Evolutionary conservation across 2,329 filamentous ascomycete genomes (phyloP).

Genomic region (Aplosporella prunicola): DNA sequence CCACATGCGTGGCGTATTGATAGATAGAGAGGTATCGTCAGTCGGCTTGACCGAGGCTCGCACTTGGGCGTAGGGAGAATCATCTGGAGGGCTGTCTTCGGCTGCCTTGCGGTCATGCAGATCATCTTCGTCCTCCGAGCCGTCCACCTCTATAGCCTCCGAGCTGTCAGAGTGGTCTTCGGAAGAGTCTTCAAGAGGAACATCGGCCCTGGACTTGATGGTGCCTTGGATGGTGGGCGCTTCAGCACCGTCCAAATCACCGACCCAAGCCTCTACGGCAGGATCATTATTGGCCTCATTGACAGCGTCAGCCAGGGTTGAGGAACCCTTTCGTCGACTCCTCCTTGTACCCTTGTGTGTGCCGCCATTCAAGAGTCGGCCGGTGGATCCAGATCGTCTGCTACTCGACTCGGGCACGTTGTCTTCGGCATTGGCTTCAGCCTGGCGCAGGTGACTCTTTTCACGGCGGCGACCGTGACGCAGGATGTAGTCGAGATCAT

Average conservation of each 20-base stretch:
- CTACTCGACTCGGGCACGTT: constrained; percentile 6
- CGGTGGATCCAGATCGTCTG: constrained; percentile 4
- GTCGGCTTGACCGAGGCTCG: constrained; percentile 68
- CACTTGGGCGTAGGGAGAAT: constrained; percentile 70
- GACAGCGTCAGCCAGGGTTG: background rate
- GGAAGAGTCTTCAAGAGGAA: background rate
- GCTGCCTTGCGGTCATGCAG: constrained; percentile 21
- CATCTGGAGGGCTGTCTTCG: constrained; percentile 50
- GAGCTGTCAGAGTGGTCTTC: constrained; percentile 4
- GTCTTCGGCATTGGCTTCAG: constrained; percentile 1
- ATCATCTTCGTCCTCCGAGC: constrained; percentile 25
- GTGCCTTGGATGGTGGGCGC: constrained; percentile 1
- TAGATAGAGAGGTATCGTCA: constrained; percentile 68
- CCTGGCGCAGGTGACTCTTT: constrained; percentile 13
- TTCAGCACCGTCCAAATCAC: constrained; percentile 3
- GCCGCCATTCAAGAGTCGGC: background rate
- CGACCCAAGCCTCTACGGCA: constrained; percentile 9
- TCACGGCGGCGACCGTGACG: constrained; percentile 14
- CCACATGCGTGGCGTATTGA: constrained; percentile 87
- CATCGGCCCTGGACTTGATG: constrained; percentile 1
- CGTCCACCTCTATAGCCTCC: constrained; percentile 19
- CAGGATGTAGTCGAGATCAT: constrained; percentile 17
- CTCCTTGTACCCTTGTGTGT: constrained; percentile 5
- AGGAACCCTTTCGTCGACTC: constrained; percentile 7
- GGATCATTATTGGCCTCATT: constrained; percentile 4